Evolutionary conservation across 164 flowering plant genomes (phyloP), one percentile per base, ranked within the genome.

Genomic region (Nymphaea thermarum): DNA sequence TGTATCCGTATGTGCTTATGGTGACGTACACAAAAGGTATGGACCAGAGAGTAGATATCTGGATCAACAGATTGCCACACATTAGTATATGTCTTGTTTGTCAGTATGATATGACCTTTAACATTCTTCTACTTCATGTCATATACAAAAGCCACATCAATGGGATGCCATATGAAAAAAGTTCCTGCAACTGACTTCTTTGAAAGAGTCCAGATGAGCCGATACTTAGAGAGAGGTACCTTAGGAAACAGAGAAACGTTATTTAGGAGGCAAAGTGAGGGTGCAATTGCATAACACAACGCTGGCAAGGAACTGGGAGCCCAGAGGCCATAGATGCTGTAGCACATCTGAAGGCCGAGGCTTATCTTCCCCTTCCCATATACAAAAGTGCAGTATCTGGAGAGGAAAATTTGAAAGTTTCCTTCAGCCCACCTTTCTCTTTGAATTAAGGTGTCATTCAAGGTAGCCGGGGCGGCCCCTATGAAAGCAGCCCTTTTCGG

Each of bases 21-120:
- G 79, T 74, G 67, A 85, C 79, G 68, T 78, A 88, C 0, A 77
- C 77, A 68, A 84, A 88, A 41, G 93, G 90, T 16, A 84, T 44
- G 73, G 85, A 71, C 96, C 96, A 88, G 3, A 73, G 80, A 71
- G 84, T 89, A 70, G 91, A 77, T 11, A 84, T 53, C 92, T 89
- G 82, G 67, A 51, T 4, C 14, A 53, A 57, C 36, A 25, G 4
- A 4, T 45, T 65, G 55, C 57, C 17, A 66, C 44, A 43, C 16
- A 43, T 42, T 42, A 44, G 10, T 15, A 55, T 55, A 8, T 55
- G 60, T 8, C 16, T 55, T 55, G 60, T 8, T 8, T 55, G 16
- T 55, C 16, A 55, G 60, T 15, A 8, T 55, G 10, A 15, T 8
- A 8, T 55, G 12, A 55, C 60, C 16, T 15, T 55, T 15, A 8